Conservation (phyloP, 805 yeast species). For the Dipodascopsis uninucleata region DNA sequence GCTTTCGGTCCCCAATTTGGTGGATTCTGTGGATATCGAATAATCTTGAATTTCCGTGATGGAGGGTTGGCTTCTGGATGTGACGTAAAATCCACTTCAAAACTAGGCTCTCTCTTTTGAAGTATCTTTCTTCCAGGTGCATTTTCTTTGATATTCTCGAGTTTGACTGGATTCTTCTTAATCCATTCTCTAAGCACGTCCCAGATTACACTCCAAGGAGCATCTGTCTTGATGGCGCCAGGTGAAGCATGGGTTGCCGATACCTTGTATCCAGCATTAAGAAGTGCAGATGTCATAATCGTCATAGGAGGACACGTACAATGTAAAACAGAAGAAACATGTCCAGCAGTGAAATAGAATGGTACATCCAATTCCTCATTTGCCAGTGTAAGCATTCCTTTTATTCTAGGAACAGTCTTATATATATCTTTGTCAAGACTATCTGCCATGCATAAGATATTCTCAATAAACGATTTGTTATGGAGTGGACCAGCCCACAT, state of each 20-base stretch:
- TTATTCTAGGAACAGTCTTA: conserved; percentile 77
- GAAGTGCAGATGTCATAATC: conserved; percentile 69
- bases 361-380: conserved; percentile 64
- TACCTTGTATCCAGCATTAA: conserved; percentile 76
- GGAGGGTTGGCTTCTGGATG: conserved; percentile 56
- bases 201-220: conserved; percentile 80
- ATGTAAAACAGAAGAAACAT: conserved; percentile 68
- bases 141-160: conserved; percentile 32
- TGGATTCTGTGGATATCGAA: conserved; percentile 89
- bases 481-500: conserved; percentile 90
- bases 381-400: conserved; percentile 91
- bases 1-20: conserved; percentile 98
- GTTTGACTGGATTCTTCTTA: conserved; percentile 41
- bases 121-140: conserved; percentile 37
- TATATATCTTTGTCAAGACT: conserved; percentile 54
- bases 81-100: conserved; percentile 51
- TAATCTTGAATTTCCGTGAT: conserved; percentile 72
- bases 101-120: conserved; percentile 26
- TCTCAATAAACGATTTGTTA: conserved; percentile 59
- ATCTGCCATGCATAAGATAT: conserved; percentile 54
- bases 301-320: conserved; percentile 80
- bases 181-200: conserved; percentile 65
- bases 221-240: conserved; percentile 83
- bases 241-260: conserved; percentile 87
- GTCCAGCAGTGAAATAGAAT: conserved; percentile 80